These are phyloP conservation scores for Trametes cingulata DNA, from an alignment of 768 basidiomycete genomes.

Conservation along the genomic window DNA sequence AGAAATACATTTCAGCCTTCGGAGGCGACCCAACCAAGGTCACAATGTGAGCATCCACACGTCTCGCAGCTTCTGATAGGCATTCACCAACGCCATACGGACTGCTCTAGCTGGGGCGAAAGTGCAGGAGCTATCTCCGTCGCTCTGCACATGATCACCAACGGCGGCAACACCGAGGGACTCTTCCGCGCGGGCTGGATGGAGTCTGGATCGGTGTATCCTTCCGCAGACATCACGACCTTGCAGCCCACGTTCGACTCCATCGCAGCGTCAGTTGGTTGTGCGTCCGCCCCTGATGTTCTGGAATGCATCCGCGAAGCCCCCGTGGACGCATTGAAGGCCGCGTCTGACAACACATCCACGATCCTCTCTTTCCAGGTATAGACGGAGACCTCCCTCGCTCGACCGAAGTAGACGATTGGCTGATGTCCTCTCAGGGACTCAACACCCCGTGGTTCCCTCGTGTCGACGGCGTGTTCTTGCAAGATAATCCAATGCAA, in stretches of 20 bases:
- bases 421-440: background rate
- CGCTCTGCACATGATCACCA: constrained; percentile 23
- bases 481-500: constrained; percentile 24
- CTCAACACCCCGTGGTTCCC: constrained; percentile 27
- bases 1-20: constrained; percentile 12
- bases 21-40: constrained; percentile 46
- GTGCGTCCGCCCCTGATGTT: constrained; percentile 34
- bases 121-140: constrained; percentile 27
- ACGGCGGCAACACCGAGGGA: constrained; percentile 21
- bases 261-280: constrained; percentile 40
- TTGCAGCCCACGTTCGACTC: constrained; percentile 35
- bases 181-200: constrained; percentile 26
- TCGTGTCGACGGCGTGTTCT: constrained; percentile 30
- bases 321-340: constrained; percentile 32
- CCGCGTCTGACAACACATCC: constrained; percentile 36
- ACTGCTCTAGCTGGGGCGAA: constrained; percentile 23
- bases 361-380: constrained; percentile 15
- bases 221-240: constrained; percentile 4
- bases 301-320: constrained; percentile 44
- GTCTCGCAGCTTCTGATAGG: too few species aligned
- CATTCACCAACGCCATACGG: background rate
- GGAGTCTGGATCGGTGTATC: constrained; percentile 13
- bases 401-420: too few species aligned
- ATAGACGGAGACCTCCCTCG: too few species aligned
- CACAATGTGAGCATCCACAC: constrained; percentile 23